Evolutionary conservation across 495 filamentous ascomycete genomes (phyloP).

Genomic region (Viridothelium virens): DNA sequence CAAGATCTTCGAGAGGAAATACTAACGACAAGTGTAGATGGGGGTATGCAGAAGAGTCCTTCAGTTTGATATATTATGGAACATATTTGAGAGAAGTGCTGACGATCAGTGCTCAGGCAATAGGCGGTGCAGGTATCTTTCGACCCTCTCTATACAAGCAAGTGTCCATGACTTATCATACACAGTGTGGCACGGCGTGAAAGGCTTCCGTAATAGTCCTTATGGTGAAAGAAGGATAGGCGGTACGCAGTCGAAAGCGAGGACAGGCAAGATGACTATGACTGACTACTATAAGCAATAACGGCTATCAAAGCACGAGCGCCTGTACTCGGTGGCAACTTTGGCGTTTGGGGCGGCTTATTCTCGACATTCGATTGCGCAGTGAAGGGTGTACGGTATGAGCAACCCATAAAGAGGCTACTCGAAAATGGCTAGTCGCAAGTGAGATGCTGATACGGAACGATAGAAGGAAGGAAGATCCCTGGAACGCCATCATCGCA

Average conservation of each 20-base stretch:
- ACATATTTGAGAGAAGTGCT: slow-evolving; percentile 8
- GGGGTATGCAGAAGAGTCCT: slow-evolving; percentile 55
- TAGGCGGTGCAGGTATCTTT: slow-evolving; percentile 55
- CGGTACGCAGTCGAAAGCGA: slow-evolving; percentile 32
- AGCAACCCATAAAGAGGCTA: not conserved
- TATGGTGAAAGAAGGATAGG: slow-evolving; percentile 94
- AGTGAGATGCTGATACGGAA: not conserved
- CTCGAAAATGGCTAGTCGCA: not conserved
- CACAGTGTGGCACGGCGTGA: slow-evolving; percentile 95
- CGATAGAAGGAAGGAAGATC: slow-evolving; percentile 73
- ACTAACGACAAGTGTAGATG: slow-evolving; percentile 66
- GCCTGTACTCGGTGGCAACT: slow-evolving; percentile 93
- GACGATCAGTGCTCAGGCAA: slow-evolving; percentile 46
- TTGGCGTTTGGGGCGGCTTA: slow-evolving; percentile 92
- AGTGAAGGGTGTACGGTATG: slow-evolving; percentile 73
- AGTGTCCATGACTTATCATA: not conserved
- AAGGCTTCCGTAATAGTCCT: slow-evolving; percentile 82
- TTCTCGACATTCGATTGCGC: slow-evolving; percentile 95
- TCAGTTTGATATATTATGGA: slow-evolving; percentile 11
- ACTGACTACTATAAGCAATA: slow-evolving; percentile 43
- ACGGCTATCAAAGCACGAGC: slow-evolving; percentile 96
- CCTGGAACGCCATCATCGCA: slow-evolving; percentile 91
- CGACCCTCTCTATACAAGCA: not conserved
- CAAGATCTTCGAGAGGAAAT: no score
- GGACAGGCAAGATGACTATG: not conserved